Base-by-base conservation (phyloP, 2,329 filamentous ascomycete genomes). In the Diaporthe vexans region DNA sequence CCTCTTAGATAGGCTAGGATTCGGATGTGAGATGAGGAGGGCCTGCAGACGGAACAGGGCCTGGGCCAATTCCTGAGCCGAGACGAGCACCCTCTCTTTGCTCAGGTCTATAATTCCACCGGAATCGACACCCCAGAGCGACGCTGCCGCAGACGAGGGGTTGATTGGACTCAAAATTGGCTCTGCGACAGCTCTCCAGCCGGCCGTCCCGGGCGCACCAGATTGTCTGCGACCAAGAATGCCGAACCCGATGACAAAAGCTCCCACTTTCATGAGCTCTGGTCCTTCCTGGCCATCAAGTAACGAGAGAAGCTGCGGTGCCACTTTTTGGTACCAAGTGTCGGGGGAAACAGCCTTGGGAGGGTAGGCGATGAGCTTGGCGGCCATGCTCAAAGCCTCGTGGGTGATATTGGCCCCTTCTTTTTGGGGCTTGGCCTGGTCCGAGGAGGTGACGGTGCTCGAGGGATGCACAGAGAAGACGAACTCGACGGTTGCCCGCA, bases 401-500 rank as follows among this genome's bases (percentile, higher is more conserved):
- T 92, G 88, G 0, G 93, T 92, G 72, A 94, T 92, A 56, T 88
- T 89, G 6, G 91, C 88, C 1, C 91, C 90, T 79, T 87, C 84
- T 71, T 89, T 91, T 77, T 90, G 88, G 1, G 87, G 84, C 5
- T 79, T 79, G 3, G 83, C 81, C 1, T 83, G 83, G 72, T 87
- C 85, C 9, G 84, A 81, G 0, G 80, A 71, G 77, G 82, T 81
- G 73, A 84, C 81, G 9, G 83, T 82, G 76, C 84, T 86, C 75
- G 88, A 87, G 0, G 92, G 89, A 75, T 94, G 92, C 9, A 93
- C 90, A 1, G 92, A 88, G 73, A 94, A 92, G 48, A 94, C 86
- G 79, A 94, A 94, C 79, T 94, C 92, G 75, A 94, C 85, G 0
- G 91, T 92, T 35, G 90, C 88, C 46, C 92, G 88, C 19, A 94